Percentiles rank a stretch among this genome's conserved stretches.
Conservation (phyloP, 2,329 filamentous ascomycete genomes). For the Fusarium bulbicola region DNA sequence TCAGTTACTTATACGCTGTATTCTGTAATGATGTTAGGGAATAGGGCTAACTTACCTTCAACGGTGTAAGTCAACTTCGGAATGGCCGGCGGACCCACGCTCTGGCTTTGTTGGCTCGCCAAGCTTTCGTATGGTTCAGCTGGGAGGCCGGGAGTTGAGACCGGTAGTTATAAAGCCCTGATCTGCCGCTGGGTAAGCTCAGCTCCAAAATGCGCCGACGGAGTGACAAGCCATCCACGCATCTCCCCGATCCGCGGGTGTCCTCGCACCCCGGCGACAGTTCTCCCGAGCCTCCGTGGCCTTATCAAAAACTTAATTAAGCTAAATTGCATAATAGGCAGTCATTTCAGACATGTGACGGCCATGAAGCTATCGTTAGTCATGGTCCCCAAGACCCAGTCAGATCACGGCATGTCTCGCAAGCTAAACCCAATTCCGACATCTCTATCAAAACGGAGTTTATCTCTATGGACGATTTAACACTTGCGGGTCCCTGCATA, state of each 20-base stretch:
- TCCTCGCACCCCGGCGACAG: background rate
- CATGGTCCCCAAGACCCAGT: background rate
- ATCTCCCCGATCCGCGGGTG: background rate
- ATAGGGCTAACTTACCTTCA: rapidly evolving
- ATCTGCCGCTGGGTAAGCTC: rapidly evolving
- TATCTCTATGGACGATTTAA: background rate
- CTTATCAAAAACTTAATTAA: background rate
- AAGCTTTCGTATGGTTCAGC: background rate
- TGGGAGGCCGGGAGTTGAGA: background rate
- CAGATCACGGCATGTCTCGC: background rate
- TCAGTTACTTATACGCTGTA: rapidly evolving
- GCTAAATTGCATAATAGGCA: background rate
- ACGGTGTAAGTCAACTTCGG: background rate
- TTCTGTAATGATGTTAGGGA: too few species aligned
- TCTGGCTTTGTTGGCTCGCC: background rate
- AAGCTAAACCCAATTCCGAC: background rate
- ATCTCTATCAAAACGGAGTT: background rate
- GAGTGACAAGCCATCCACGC: background rate
- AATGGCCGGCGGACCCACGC: background rate
- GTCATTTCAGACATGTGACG: background rate
- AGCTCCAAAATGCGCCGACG: background rate
- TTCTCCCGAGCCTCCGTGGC: background rate
- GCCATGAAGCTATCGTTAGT: background rate
- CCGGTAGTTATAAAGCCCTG: background rate
- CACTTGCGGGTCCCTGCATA: background rate